These are phyloP conservation scores for Xylariaceae sp. DNA, from an alignment of 2,329 filamentous ascomycete species.

Conservation along the genomic window DNA sequence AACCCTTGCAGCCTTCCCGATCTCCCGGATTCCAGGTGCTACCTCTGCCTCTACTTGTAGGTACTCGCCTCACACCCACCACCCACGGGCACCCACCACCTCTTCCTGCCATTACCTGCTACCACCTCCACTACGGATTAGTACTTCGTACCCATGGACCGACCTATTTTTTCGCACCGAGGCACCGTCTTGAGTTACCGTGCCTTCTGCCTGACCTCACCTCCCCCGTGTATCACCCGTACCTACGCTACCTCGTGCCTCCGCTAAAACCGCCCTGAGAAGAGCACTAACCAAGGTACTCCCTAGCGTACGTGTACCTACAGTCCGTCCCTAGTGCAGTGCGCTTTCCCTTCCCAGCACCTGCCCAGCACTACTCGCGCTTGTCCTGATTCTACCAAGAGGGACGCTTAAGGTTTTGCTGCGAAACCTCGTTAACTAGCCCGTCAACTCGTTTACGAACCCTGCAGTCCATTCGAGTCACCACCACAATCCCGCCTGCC, in stretches of 20 bases:
- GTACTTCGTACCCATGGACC: neutral
- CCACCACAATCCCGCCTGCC: constrained; percentile 8
- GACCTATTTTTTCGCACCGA: neutral
- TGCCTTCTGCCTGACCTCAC: neutral
- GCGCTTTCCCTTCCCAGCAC: too few relatives aligned
- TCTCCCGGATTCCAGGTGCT: constrained; percentile 2
- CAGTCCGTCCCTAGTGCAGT: neutral
- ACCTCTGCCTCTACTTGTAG: neutral
- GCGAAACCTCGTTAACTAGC: constrained; percentile 9
- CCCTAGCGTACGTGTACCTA: neutral
- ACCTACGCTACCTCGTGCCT: neutral
- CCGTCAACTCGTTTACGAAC: neutral
- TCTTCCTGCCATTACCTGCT: neutral
- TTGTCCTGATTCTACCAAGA: neutral
- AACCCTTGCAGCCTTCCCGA: constrained; percentile 2
- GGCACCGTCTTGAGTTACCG: neutral
- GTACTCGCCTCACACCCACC: neutral
- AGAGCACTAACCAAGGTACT: neutral
- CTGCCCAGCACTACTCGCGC: neutral
- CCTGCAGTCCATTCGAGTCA: constrained; percentile 7
- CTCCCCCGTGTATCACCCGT: neutral
- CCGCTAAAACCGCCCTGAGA: neutral
- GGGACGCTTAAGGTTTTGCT: constrained; percentile 18
- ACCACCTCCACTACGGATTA: neutral
- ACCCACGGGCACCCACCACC: neutral